phyloP scores from a whole-genome alignment of 208 protist species.

The Wallacemonas sp. region DNA sequence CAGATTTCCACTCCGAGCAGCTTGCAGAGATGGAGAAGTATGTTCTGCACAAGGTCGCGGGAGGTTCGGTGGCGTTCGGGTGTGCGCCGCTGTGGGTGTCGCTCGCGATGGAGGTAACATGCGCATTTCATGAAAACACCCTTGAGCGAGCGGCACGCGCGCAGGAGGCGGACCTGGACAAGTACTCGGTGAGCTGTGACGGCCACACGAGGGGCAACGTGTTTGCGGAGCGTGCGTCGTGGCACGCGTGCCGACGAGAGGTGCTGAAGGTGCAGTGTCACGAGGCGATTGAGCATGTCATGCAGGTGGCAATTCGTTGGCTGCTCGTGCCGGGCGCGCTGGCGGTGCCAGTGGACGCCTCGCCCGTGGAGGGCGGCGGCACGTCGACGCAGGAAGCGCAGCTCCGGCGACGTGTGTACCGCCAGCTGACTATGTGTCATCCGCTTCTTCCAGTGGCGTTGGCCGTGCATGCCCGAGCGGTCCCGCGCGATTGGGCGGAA shows the following conservation, averaged over 20 bases:
- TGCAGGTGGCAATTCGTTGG: not conserved
- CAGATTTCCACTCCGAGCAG: not conserved
- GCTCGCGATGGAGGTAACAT: conserved; percentile 4
- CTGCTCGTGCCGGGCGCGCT: not conserved
- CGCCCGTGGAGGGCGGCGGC: no score
- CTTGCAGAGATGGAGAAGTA: conserved; percentile 8
- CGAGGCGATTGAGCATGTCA: not conserved
- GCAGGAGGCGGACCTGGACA: no score
- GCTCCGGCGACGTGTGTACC: not conserved
- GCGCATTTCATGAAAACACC: no score
- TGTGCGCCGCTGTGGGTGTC: not conserved
- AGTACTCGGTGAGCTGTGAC: no score
- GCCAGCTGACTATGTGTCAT: not conserved
- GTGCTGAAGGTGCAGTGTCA: not conserved
- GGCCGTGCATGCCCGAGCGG: not conserved
- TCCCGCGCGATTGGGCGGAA: not conserved
- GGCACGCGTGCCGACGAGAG: not conserved
- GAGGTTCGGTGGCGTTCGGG: not conserved
- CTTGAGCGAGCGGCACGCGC: no score
- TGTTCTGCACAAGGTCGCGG: not conserved
- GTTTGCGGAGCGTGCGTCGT: no score
- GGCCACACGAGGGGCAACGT: no score
- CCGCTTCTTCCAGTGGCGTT: conserved; percentile 2
- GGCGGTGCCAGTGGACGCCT: no score
- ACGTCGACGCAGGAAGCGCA: no score